phyloP scores from a whole-genome alignment of 306 rosid genomes.

The Fragaria iinumae region DNA sequence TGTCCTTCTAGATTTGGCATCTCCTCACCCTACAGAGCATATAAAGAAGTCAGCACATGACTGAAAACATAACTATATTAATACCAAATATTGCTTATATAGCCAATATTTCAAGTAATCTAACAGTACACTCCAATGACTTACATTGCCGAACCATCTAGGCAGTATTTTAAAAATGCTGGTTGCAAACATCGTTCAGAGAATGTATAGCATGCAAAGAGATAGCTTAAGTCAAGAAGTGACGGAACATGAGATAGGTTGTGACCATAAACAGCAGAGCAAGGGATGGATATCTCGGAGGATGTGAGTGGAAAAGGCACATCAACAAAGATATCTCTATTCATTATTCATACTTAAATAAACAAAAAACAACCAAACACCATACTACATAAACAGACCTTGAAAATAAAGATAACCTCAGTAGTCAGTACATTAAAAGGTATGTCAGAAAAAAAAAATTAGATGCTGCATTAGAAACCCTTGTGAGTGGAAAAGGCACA shows the following conservation, averaged over 20 bases:
- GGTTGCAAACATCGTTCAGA: neutral
- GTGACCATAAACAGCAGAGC: neutral
- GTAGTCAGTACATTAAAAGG: neutral
- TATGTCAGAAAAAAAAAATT: neutral
- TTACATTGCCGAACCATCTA: neutral
- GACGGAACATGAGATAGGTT: neutral
- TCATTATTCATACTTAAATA: neutral
- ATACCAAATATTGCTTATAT: neutral
- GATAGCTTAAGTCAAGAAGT: neutral
- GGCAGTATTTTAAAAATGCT: neutral
- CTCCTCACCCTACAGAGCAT: slow-evolving; percentile 50
- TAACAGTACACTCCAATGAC: neutral
- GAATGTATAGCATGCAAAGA: neutral
- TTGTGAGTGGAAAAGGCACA: too few relatives aligned
- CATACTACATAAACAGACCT: neutral
- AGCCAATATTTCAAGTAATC: neutral
- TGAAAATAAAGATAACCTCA: neutral
- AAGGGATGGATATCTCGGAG: neutral
- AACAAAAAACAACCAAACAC: neutral
- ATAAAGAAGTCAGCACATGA: neutral
- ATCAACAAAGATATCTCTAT: neutral
- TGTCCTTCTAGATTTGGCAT: slow-evolving; percentile 42
- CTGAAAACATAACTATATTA: neutral
- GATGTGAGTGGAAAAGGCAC: neutral
- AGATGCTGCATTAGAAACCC: too few relatives aligned